Conservation (phyloP, 768 basidiomycete species). For the Clavulina sp. region DNA sequence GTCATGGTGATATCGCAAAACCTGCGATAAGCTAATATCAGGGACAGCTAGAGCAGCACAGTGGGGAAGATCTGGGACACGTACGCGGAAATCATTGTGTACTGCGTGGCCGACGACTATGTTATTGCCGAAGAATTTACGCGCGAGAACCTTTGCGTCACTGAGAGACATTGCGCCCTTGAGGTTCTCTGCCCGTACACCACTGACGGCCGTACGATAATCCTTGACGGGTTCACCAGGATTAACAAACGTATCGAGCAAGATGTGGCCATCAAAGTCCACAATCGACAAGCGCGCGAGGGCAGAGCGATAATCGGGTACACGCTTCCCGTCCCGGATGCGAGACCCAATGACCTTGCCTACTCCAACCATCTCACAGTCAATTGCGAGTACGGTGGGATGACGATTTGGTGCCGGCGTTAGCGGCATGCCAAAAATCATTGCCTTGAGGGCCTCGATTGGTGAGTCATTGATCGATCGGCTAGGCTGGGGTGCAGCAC, state of each 20-base stretch:
- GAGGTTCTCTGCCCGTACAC: conserved; percentile 62
- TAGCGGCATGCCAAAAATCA: neutral
- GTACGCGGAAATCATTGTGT: conserved; percentile 73
- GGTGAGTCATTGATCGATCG: too few species aligned
- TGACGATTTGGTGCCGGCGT: neutral
- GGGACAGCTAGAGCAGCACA: conserved; percentile 7
- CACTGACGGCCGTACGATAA: conserved; percentile 80
- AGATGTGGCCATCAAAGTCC: conserved; percentile 66
- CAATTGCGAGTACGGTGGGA: conserved; percentile 39
- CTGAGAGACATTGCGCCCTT: conserved; percentile 44
- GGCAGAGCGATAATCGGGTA: conserved; percentile 27
- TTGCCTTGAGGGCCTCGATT: neutral
- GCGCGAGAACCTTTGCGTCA: conserved; percentile 61
- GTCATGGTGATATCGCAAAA: conserved; percentile 45
- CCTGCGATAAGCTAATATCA: conserved; percentile 17
- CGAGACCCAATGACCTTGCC: conserved; percentile 26
- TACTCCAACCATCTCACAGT: conserved; percentile 98
- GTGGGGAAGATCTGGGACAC: neutral
- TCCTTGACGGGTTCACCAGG: conserved; percentile 82
- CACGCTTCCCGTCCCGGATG: neutral
- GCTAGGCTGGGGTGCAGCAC: too few species aligned
- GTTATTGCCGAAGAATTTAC: conserved; percentile 54
- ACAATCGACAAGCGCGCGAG: conserved; percentile 81
- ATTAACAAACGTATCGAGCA: conserved; percentile 71
- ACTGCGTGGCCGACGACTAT: conserved; percentile 84